Evolutionary conservation across 768 basidiomycete species (phyloP).

Genomic region (Mycena venus): DNA sequence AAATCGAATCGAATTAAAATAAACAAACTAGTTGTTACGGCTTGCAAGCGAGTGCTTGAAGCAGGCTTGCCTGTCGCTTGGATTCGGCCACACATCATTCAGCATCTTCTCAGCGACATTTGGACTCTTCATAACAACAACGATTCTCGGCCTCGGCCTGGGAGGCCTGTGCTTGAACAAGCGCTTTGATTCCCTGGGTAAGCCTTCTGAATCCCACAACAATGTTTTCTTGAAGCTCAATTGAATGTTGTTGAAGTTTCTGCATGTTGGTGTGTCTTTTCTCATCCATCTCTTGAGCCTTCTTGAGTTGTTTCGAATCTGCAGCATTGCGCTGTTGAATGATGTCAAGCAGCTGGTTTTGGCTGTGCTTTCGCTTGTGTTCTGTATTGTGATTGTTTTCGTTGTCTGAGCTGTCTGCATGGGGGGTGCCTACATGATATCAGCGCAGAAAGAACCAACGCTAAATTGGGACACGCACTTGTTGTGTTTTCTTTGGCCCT

Average conservation of each 20-base stretch:
- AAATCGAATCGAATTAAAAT: neutral
- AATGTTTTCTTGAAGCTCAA: neutral
- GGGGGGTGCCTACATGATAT: neutral
- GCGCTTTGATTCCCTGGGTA: neutral
- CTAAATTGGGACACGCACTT: slow-evolving; percentile 13
- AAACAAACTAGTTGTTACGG: neutral
- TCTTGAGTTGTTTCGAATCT: slow-evolving; percentile 6
- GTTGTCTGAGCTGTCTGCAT: neutral
- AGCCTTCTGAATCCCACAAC: neutral
- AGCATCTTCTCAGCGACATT: neutral
- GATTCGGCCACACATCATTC: slow-evolving; percentile 5
- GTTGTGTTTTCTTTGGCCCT: slow-evolving; percentile 16
- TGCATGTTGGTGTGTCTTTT: slow-evolving; percentile 4
- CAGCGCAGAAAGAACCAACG: too few species aligned
- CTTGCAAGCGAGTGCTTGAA: neutral
- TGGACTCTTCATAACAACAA: neutral
- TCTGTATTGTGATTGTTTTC: neutral
- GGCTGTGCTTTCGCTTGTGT: slow-evolving; percentile 8
- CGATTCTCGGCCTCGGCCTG: neutral
- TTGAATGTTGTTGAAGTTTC: slow-evolving; percentile 2
- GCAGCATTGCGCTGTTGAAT: slow-evolving; percentile 5
- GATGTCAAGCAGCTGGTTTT: slow-evolving; percentile 11
- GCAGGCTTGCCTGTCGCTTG: slow-evolving; percentile 16
- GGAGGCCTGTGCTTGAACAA: neutral
- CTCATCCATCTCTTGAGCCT: slow-evolving; percentile 17